phyloP scores from a whole-genome alignment of 495 filamentous ascomycete species.

The Lasiosphaeria miniovina region DNA sequence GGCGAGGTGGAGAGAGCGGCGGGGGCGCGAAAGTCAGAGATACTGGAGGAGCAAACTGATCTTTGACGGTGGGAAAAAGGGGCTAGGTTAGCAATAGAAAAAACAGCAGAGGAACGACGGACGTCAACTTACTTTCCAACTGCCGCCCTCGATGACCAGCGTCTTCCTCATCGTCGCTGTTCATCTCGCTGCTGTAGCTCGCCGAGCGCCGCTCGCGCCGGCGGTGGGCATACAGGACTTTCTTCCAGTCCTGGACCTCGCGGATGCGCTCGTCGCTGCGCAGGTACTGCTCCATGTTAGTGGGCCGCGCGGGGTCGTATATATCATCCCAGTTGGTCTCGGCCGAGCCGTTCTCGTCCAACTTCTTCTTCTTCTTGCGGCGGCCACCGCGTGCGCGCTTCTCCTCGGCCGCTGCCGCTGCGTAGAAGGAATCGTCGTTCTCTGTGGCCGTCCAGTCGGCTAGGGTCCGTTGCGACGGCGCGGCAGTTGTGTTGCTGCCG shows the following conservation, averaged over 20 bases:
- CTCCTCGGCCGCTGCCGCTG: conserved; percentile 24
- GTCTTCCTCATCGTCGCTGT: conserved; percentile 57
- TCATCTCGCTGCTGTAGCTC: conserved; percentile 45
- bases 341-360: conserved; percentile 54
- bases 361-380: conserved; percentile 83
- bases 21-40: conserved; percentile 72
- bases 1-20: conserved; percentile 45
- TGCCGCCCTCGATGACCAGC: conserved; percentile 16
- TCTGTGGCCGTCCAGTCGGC: conserved; percentile 78
- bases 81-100: conserved; percentile 17
- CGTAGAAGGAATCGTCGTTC: conserved; percentile 60
- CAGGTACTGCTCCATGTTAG: conserved; percentile 82
- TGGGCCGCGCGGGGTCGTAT: conserved; percentile 82
- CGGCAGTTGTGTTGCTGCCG: conserved; percentile 23
- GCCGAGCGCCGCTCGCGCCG: conserved; percentile 37
- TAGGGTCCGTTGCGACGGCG: conserved; percentile 65
- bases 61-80: conserved; percentile 34
- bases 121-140: conserved; percentile 47
- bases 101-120: conserved; percentile 21
- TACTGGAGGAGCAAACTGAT: conserved; percentile 68
- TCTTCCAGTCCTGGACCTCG: conserved; percentile 86
- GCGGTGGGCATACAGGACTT: conserved; percentile 73
- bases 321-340: conserved; percentile 89
- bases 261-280: conserved; percentile 78
- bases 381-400: conserved; percentile 58